Conservation (phyloP, 164 flowering plant species). For the Litsea cubeba region DNA sequence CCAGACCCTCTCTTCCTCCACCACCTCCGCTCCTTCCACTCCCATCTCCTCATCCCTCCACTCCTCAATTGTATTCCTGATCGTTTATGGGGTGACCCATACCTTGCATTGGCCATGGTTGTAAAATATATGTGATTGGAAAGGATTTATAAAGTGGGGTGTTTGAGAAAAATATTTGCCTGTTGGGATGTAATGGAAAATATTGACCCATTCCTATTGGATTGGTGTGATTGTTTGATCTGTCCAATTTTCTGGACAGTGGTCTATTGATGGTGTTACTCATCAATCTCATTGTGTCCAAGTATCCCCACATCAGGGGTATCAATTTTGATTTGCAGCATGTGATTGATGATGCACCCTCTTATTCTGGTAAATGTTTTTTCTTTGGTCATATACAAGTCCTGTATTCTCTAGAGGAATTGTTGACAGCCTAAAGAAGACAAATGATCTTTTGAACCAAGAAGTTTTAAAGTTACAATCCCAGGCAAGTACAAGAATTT, state of each 20-base stretch:
- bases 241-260: no score
- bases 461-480: conserved; percentile 62
- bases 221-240: no score
- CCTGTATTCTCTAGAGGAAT: conserved; percentile 62
- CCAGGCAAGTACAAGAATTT: conserved; percentile 34
- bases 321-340: conserved; percentile 30
- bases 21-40: conserved; percentile 44
- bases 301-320: conserved; percentile 30
- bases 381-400: conserved; percentile 9
- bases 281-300: conserved; percentile 21
- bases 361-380: conserved; percentile 12
- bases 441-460: conserved; percentile 66
- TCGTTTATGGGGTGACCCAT: neutral
- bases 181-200: no score
- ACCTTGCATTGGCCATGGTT: neutral
- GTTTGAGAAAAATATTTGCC: no score
- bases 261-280: no score
- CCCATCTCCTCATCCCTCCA: conserved; percentile 66
- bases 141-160: neutral
- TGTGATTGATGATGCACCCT: conserved; percentile 19
- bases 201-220: no score
- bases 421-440: conserved; percentile 64
- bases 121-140: neutral
- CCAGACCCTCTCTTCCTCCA: conserved; percentile 48
- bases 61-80: conserved; percentile 23